phyloP scores from a whole-genome alignment of 2,329 filamentous ascomycete genomes.

The Fonsecaea pedrosoi region DNA sequence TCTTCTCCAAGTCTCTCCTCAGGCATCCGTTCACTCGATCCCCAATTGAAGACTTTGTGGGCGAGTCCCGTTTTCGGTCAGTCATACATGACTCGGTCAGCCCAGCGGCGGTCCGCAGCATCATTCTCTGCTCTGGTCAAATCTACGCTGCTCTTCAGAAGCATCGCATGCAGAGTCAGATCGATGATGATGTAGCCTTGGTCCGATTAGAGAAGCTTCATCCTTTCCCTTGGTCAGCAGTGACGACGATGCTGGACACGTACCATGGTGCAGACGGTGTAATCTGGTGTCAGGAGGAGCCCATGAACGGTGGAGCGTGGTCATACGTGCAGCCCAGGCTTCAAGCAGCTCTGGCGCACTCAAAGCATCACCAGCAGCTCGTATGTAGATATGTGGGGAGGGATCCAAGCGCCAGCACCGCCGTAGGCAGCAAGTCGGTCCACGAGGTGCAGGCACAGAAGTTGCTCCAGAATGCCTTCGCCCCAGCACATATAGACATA shows the following conservation, averaged over 20 bases:
- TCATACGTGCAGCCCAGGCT: conserved; percentile 95
- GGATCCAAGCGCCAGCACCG: conserved; percentile 91
- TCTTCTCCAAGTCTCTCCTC: conserved; percentile 97
- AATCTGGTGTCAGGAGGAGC: conserved; percentile 97
- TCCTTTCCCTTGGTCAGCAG: conserved; percentile 97
- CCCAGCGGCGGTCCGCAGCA: conserved; percentile 86
- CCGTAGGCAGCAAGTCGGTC: conserved; percentile 85
- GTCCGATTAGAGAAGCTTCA: conserved; percentile 97
- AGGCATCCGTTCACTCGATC: conserved; percentile 93
- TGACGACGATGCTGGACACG: conserved; percentile 93
- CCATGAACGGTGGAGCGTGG: conserved; percentile 96
- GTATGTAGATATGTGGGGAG: conserved; percentile 84
- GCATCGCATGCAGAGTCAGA: conserved; percentile 82
- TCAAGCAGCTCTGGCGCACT: conserved; percentile 75
- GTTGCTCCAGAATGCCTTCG: conserved; percentile 69
- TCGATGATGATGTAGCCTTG: conserved; percentile 83
- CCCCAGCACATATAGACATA: conserved; percentile 70
- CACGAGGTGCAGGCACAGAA: conserved; percentile 94
- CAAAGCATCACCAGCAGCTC: conserved; percentile 93
- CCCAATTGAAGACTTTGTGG: conserved; percentile 85
- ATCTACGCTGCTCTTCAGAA: conserved; percentile 90
- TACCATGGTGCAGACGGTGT: conserved; percentile 98
- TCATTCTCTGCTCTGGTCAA: conserved; percentile 93
- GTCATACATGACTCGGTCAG: conserved; percentile 87
- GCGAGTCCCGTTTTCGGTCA: conserved; percentile 93